Percentiles rank a stretch among this genome's conserved stretches.
These are phyloP conservation scores for Leptomonas pyrrhocoris DNA, from an alignment of 208 protist genomes.

Conservation along the genomic window DNA sequence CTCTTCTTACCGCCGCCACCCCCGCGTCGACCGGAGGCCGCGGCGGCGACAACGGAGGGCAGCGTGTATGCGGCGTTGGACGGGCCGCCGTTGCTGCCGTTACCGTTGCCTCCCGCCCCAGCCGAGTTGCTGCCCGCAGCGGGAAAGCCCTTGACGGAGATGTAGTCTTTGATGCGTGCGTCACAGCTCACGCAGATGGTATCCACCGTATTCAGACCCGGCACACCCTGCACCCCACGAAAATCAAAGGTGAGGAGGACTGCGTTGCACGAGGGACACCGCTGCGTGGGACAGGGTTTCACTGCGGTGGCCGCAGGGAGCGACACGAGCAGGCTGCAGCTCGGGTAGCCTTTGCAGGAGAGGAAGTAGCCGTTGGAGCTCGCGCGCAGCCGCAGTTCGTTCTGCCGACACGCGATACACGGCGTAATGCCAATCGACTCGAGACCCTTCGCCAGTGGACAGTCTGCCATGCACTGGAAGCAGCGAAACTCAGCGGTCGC, in stretches of 20 bases:
- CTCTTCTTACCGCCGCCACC: slow-evolving; percentile 20
- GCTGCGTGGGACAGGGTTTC: slow-evolving; percentile 42
- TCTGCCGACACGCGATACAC: slow-evolving; percentile 63
- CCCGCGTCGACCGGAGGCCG: slow-evolving; percentile 13
- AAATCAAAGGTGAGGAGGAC: slow-evolving; percentile 85
- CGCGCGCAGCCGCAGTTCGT: slow-evolving; percentile 74
- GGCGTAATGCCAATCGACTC: slow-evolving; percentile 60
- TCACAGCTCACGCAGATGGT: slow-evolving; percentile 83
- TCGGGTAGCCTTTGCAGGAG: slow-evolving; percentile 74
- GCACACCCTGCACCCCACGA: slow-evolving; percentile 59
- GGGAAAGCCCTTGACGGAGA: slow-evolving; percentile 56
- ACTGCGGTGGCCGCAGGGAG: slow-evolving; percentile 67
- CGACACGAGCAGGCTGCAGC: slow-evolving; percentile 55
- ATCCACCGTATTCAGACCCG: slow-evolving; percentile 67
- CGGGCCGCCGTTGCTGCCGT: not conserved
- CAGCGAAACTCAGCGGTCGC: slow-evolving; percentile 73
- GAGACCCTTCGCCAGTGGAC: slow-evolving; percentile 71
- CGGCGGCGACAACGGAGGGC: slow-evolving; percentile 36
- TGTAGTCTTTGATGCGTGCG: slow-evolving; percentile 77
- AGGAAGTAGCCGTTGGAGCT: slow-evolving; percentile 48
- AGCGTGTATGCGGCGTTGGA: slow-evolving; percentile 46
- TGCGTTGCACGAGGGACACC: slow-evolving; percentile 61
- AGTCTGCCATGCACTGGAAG: slow-evolving; percentile 85
- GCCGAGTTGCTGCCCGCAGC: not conserved
- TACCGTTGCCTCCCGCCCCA: slow-evolving; percentile 1